phyloP scores from a whole-genome alignment of 371 early-diverging fungal genomes.

The Sporodiniella umbellata region DNA sequence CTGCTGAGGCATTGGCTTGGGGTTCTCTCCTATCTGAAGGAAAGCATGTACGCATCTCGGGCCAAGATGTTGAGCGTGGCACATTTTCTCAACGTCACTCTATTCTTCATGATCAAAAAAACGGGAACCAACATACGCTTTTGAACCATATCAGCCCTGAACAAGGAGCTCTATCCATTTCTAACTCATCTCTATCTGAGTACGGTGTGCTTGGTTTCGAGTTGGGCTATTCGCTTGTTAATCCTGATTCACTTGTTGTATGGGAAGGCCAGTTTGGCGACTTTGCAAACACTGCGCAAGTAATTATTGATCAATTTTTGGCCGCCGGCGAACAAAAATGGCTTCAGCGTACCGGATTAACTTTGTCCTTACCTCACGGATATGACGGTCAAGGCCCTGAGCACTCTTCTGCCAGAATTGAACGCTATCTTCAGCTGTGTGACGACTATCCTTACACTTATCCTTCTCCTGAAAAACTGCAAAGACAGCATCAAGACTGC shows the following conservation, averaged over 20 bases:
- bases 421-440: constrained; percentile 92
- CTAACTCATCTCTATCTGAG: constrained; percentile 94
- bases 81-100: constrained; percentile 97
- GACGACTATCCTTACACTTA: constrained; percentile 90
- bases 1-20: constrained; percentile 94
- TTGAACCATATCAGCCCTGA: constrained; percentile 80
- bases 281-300: constrained; percentile 95
- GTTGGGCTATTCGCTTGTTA: constrained; percentile 91
- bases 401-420: constrained; percentile 92
- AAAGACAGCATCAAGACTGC: constrained; percentile 94
- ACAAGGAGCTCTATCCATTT: constrained; percentile 85
- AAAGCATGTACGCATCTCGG: constrained; percentile 24
- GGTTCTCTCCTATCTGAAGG: constrained; percentile 79
- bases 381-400: constrained; percentile 98
- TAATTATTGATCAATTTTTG: constrained; percentile 96
- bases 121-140: constrained; percentile 67
- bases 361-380: constrained; percentile 93
- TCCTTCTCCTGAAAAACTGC: constrained; percentile 75
- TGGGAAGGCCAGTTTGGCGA: constrained; percentile 99
- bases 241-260: constrained; percentile 88
- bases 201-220: constrained; percentile 96
- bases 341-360: constrained; percentile 92
- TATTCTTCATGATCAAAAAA: constrained; percentile 89
- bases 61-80: constrained; percentile 96
- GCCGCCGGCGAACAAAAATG: constrained; percentile 96